Conservation (phyloP, 768 basidiomycete genomes). For the Trametes cingulata region DNA sequence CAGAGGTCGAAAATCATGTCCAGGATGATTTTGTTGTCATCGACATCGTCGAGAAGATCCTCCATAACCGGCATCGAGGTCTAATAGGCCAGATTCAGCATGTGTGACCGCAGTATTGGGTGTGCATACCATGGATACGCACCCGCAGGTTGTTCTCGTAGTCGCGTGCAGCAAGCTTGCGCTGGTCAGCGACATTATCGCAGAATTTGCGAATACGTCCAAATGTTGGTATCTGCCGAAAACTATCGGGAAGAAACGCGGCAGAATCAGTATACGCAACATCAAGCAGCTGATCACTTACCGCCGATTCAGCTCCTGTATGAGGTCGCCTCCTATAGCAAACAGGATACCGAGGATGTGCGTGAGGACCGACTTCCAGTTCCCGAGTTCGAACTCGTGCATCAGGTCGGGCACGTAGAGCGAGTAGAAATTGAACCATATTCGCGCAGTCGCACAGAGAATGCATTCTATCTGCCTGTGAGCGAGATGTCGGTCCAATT, state of each 20-base stretch:
- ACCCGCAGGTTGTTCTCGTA: background rate
- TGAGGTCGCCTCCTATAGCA: conserved; percentile 3
- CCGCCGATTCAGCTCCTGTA: conserved; percentile 22
- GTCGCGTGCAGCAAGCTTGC: background rate
- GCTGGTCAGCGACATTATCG: background rate
- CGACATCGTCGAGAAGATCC: background rate
- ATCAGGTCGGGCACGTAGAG: conserved; percentile 36
- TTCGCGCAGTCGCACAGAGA: conserved; percentile 24
- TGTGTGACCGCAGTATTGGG: no score
- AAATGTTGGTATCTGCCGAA: background rate
- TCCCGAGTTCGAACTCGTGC: conserved; percentile 39
- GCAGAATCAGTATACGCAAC: no score
- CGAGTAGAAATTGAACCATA: conserved; percentile 30
- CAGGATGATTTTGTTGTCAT: background rate
- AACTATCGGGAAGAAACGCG: background rate
- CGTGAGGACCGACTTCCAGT: conserved; percentile 33
- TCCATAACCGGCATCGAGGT: background rate
- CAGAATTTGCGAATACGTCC: background rate
- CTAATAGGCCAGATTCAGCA: background rate
- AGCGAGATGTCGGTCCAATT: background rate
- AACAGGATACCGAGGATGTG: conserved; percentile 31
- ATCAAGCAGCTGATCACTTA: background rate
- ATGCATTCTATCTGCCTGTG: conserved; percentile 19
- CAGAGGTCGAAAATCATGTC: background rate
- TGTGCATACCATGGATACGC: no score